Evolutionary conservation across 495 filamentous ascomycete genomes (phyloP), one percentile per base, ranked within the genome.

Genomic region (Lophiostoma macrostomum): DNA sequence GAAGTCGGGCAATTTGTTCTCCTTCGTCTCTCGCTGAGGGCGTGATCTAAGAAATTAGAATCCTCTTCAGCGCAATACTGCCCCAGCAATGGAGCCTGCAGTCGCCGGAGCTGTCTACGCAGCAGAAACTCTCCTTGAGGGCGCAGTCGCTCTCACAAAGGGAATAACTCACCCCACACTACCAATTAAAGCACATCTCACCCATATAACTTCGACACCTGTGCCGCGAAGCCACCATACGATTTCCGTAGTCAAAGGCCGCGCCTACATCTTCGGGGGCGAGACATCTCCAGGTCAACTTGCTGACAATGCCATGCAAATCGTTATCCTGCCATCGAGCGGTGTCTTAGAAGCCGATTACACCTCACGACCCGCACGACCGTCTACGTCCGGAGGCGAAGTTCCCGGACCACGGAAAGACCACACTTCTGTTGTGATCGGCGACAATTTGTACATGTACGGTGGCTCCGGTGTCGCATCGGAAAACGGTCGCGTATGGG

Each of bases 171-270:
- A 67, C 52, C 63, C 72, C 4, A 73, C 70, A 7, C 62, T 73
- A 36, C 72, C 68, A 5, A 71, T 70, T 60, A 80, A 77, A 61
- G 83, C 78, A 18, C 79, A 73, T 32, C 83, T 82, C 75, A 71
- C 78, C 42, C 76, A 77, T 50, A 74, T 87, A 45, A 62, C 73
- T 0, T 56, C 75, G 24, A 73, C 74, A 13, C 58, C 71, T 1
- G 71, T 93, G 3, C 81, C 79, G 13, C 78, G 87, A 10, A 86
- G 83, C 3, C 83, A 84, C 0, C 88, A 91, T 60, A 77, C 81
- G 4, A 63, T 88, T 40, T 80, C 85, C 13, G 70, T 90, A 41
- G 64, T 91, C 25, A 76, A 76, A 48, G 75, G 80, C n/a, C 76
- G 77, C 36, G 78, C 81, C 13, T 90, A 86, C 67, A 76, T 86